A percentile compares a stretch with the other conserved stretches of the same genome.
Evolutionary conservation across 495 filamentous ascomycete species (phyloP).

Genomic region (Annulohypoxylon bovei): DNA sequence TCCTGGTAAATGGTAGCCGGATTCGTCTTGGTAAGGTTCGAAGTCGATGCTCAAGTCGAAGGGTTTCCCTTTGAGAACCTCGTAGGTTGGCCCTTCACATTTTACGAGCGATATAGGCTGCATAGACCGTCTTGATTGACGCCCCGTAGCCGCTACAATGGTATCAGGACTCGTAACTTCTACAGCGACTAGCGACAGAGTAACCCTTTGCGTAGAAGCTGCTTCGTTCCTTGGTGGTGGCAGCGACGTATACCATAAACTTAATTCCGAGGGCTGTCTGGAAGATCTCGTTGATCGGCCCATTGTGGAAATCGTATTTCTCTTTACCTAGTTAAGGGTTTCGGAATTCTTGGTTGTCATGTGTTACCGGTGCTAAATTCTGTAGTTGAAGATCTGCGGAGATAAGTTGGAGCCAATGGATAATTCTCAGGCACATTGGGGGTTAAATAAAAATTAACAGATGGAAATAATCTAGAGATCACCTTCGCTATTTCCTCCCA

Average conservation of each 20-base stretch:
- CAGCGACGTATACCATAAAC: neutral
- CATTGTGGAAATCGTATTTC: neutral
- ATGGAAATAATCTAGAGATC: neutral
- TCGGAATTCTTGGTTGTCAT: no score
- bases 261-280: neutral
- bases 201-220: neutral
- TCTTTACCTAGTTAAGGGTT: no score
- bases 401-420: no score
- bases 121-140: neutral
- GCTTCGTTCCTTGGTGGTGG: neutral
- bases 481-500: neutral
- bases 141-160: neutral
- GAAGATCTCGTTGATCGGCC: neutral
- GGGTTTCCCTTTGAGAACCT: neutral
- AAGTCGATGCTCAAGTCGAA: neutral
- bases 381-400: no score
- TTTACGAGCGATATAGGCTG: neutral
- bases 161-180: neutral
- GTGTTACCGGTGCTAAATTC: no score
- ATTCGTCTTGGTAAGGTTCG: neutral
- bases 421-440: no score
- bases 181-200: neutral
- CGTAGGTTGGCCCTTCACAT: neutral
- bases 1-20: neutral
- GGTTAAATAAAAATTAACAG: neutral